Base-by-base conservation (phyloP, 495 filamentous ascomycete species). In the Hypoxylon fragiforme region DNA sequence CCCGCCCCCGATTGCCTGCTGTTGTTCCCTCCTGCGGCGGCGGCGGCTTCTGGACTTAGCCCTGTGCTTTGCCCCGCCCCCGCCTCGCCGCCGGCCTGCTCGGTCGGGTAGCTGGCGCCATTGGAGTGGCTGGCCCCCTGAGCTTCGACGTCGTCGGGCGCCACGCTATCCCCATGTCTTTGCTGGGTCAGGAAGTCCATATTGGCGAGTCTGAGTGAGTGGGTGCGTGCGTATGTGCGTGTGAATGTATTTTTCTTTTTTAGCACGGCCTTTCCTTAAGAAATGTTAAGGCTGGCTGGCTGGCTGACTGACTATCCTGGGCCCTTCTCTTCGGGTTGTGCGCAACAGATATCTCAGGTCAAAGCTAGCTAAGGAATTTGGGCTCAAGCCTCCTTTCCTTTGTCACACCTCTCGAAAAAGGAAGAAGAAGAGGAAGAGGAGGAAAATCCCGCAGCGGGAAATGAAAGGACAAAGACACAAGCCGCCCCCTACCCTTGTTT, bases 111-210 rank as follows among this genome's bases (percentile, higher is more conserved):
- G 16, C 40, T 26, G 22, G 46, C 51, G 0, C 57, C 57, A 18
- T 61, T 61, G 3, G 51, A 61, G 36, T 61, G 57, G 40, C 57
- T 28, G 31, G 51, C 51, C 3, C 50, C 57, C 40, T 54, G 50
- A 31, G 57, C 57, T 36, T 60, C 57, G 28, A 54, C 50, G 30
- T 60, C 57, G 50, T 60, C 57, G 2, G 35, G 14, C 15, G 57
- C 49, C 11, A 40, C 32, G 7, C 13, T 24, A 41, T 24, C 46
- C 5, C 47, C 48, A 15, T 61, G 21, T 32, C 64, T 51, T 35
- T 37, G 44, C 18, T 62, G 57, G 39, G 22, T 19, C 16, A 60
- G 28, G 36, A 42, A 54, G 41, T 50, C 44, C 57, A 60, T 60
- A 35, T 50, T 54, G 24, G 26, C 40, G 34, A 36, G 43, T 18